Base-by-base conservation (phyloP, 2,329 filamentous ascomycete species). In the Fusarium sororula region DNA sequence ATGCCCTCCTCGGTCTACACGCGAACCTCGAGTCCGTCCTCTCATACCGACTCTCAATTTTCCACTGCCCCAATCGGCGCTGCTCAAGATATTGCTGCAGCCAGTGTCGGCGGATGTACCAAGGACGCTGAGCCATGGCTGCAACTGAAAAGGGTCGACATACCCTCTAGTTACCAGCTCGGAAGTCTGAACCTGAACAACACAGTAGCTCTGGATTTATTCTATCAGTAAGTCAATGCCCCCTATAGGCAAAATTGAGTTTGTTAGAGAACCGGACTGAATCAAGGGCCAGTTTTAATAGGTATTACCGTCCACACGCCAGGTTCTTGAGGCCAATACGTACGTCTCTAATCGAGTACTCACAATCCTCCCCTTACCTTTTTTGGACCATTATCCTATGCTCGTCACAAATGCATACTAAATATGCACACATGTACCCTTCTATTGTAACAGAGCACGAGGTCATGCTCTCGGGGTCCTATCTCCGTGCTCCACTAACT, bases 181-280 rank as follows among this genome's bases (percentile, higher is more conserved):
- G 51, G 51, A 38, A 28, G 35, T 17, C 7, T 54, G 10, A 26
- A 3, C 10, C 3, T 54, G 10, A 54, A 54, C 35, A 38, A 54
- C 7, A 28, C 18, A 38, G 51, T 54, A 2, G 24, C 24, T 17
- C 11, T 54, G 2, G 51, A 54, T 3, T 5, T 54, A 2, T 54
- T 54, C 6, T 7, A 38, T 7, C 51, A 54, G 51, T 54, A 0
- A 28, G 32, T 53, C 7, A 9, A 24, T 18, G 8, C 24, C 4
- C 12, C 15, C 22, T 14, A 1, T 3, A 5, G 2, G 20, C 14
- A 0, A 35, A 10, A 3, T 35, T 3, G 5, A 51, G 8, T 11
- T 24, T 53, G 17, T 9, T 8, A 8, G n/a, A 12, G 17, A 8
- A 15, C 17, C 9, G 9, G 11, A 37, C 50, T 37, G 9, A 53